phyloP scores from a whole-genome alignment of 768 basidiomycete genomes.

The Pisolithus sp. region DNA sequence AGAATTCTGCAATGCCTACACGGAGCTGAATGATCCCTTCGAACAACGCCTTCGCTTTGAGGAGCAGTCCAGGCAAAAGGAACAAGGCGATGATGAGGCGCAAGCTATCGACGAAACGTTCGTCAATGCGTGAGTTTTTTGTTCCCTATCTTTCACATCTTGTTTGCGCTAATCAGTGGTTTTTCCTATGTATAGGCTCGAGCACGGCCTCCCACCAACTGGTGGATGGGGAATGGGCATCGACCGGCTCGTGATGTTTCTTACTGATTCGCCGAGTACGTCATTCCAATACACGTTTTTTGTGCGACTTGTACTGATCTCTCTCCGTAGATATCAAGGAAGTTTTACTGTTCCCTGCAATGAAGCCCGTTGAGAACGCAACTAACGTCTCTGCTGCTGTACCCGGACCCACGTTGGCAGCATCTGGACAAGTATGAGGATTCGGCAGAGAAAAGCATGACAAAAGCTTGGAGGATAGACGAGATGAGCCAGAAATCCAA shows the following conservation, averaged over 20 bases:
- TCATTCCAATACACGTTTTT: slow-evolving; percentile 5
- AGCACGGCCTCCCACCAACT: slow-evolving; percentile 95
- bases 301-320: slow-evolving; percentile 4
- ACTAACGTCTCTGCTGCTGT: slow-evolving; percentile 30
- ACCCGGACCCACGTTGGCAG: slow-evolving; percentile 2
- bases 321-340: slow-evolving; percentile 80
- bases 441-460: too few relatives aligned
- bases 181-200: slow-evolving; percentile 51
- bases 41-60: slow-evolving; percentile 94
- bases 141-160: not conserved
- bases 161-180: not conserved
- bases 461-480: too few relatives aligned
- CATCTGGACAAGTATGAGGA: slow-evolving; percentile 17
- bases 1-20: slow-evolving; percentile 98
- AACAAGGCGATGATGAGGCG: slow-evolving; percentile 95
- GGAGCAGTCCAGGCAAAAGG: slow-evolving; percentile 93
- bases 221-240: slow-evolving; percentile 97
- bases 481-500: too few relatives aligned
- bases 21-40: slow-evolving; percentile 98
- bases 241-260: slow-evolving; percentile 97
- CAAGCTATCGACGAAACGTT: slow-evolving; percentile 96
- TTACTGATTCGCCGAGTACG: slow-evolving; percentile 91
- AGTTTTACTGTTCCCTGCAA: slow-evolving; percentile 92
- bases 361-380: slow-evolving; percentile 73
- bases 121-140: slow-evolving; percentile 76